These are phyloP conservation scores for Parachaetomium inaequale DNA, from an alignment of 495 filamentous ascomycete species.

Conservation along the genomic window DNA sequence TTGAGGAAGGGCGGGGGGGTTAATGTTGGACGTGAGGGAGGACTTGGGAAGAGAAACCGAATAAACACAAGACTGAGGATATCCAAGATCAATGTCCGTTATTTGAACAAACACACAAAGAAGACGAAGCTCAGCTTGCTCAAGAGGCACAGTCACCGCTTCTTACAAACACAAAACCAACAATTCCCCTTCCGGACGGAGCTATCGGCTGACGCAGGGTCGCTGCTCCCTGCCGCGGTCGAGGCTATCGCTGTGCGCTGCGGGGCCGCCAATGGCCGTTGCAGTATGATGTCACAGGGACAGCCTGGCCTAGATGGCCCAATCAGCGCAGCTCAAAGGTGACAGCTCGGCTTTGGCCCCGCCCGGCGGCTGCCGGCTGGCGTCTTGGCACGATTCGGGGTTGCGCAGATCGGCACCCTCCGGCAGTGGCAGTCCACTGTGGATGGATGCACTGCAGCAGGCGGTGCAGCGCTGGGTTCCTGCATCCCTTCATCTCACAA, in stretches of 20 bases:
- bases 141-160: conserved; percentile 19
- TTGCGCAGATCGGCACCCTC: conserved; percentile 17
- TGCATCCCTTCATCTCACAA: no score
- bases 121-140: neutral
- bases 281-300: conserved; percentile 32
- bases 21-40: neutral
- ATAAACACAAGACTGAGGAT: neutral
- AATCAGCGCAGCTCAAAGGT: neutral
- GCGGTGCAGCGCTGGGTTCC: no score
- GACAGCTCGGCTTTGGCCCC: neutral
- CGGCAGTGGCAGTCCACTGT: neutral
- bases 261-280: conserved; percentile 23
- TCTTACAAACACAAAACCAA: conserved; percentile 8
- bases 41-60: neutral
- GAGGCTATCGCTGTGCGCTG: conserved; percentile 5
- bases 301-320: neutral
- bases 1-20: conserved; percentile 1
- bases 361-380: conserved; percentile 5
- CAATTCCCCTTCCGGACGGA: conserved; percentile 2
- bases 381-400: conserved; percentile 9
- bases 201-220: conserved; percentile 14
- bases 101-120: neutral
- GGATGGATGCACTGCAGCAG: neutral
- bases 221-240: neutral
- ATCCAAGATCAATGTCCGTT: neutral